Percentiles rank a stretch among this genome's conserved stretches.
phyloP scores from a whole-genome alignment of 2,329 filamentous ascomycete species.

The Neofusicoccum laricinum region DNA sequence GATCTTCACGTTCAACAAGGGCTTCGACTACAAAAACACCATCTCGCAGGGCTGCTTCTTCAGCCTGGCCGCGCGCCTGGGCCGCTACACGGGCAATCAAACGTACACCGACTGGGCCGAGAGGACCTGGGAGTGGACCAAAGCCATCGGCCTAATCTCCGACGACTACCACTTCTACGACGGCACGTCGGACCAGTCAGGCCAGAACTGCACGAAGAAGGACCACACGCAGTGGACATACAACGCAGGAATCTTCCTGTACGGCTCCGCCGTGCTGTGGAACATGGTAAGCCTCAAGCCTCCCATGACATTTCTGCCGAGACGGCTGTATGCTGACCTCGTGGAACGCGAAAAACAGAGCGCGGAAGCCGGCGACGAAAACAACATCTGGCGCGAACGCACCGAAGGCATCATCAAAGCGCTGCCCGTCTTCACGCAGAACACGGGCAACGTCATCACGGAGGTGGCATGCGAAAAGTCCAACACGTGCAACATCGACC shows the following conservation, averaged over 20 bases:
- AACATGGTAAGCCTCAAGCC: slow-evolving; percentile 39
- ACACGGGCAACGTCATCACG: slow-evolving; percentile 41
- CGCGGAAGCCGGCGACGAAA: slow-evolving; percentile 1
- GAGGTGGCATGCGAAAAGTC: slow-evolving; percentile 47
- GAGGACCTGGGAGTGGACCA: slow-evolving; percentile 58
- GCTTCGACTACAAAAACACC: slow-evolving; percentile 59
- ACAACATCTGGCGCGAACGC: slow-evolving; percentile 19
- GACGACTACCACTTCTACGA: slow-evolving; percentile 43
- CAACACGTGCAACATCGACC: slow-evolving; percentile 47
- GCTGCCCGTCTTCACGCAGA: slow-evolving; percentile 40
- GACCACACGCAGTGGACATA: slow-evolving; percentile 48
- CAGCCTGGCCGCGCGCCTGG: slow-evolving; percentile 63
- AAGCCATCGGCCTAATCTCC: slow-evolving; percentile 54
- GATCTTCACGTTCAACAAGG: slow-evolving; percentile 74
- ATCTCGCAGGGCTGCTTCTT: slow-evolving; percentile 59
- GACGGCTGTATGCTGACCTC: too few species aligned
- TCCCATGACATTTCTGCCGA: not conserved
- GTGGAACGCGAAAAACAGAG: not conserved
- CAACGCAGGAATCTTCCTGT: slow-evolving; percentile 46
- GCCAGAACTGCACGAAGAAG: slow-evolving; percentile 41
- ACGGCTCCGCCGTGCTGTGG: slow-evolving; percentile 48
- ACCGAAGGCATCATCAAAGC: slow-evolving; percentile 34
- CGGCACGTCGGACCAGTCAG: slow-evolving; percentile 37
- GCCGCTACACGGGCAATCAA: slow-evolving; percentile 73
- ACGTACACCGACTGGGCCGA: slow-evolving; percentile 77